Percentiles rank a stretch among this genome's conserved stretches.
These are phyloP conservation scores for Scalesia atractyloides DNA, from an alignment of 129 eudicot genomes.

Conservation along the genomic window DNA sequence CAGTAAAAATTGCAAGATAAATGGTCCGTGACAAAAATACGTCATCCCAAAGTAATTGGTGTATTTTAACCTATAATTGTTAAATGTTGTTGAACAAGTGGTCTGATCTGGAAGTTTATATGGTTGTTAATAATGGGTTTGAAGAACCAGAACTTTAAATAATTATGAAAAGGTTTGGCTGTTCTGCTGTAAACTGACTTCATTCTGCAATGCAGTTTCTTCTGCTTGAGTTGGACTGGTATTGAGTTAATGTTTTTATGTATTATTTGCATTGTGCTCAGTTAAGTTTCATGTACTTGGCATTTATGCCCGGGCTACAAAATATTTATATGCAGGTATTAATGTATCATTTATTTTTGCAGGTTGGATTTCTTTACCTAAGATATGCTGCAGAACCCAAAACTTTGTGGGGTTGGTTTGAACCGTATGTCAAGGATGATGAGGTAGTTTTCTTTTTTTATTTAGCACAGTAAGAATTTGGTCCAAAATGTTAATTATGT, in stretches of 20 bases:
- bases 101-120: not conserved
- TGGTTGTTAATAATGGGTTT: constrained; percentile 9
- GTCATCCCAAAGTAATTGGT: not conserved
- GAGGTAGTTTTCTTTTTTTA: constrained; percentile 55
- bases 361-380: constrained; percentile 92
- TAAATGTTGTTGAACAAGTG: not conserved
- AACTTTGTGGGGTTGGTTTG: constrained; percentile 95
- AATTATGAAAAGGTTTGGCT: not conserved
- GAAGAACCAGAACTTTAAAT: constrained; percentile 1
- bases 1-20: not conserved
- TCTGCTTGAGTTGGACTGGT: not conserved
- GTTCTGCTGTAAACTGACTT: not conserved
- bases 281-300: not conserved
- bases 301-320: not conserved
- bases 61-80: not conserved
- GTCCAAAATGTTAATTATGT: not conserved
- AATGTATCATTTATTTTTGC: constrained; percentile 25
- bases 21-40: not conserved
- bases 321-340: constrained; percentile 10
- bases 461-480: not conserved
- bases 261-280: constrained; percentile 4
- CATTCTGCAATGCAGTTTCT: not conserved
- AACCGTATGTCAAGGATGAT: constrained; percentile 84
- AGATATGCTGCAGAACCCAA: constrained; percentile 97
- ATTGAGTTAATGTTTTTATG: not conserved